These are phyloP conservation scores for Jamesozyma lodderae DNA, from an alignment of 805 yeast species.

Conservation along the genomic window DNA sequence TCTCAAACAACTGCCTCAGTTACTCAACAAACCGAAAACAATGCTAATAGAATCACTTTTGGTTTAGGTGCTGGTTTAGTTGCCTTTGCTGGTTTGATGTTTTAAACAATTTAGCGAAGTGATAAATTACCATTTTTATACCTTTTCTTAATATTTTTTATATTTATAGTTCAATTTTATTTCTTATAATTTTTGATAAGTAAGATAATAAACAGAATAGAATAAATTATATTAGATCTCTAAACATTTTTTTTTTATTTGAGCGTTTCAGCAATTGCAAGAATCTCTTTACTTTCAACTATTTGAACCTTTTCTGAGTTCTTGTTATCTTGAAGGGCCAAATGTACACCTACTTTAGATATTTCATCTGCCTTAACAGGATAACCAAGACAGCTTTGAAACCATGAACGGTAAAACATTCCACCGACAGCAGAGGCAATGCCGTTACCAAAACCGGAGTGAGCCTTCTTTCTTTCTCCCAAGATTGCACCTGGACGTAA, in stretches of 20 bases:
- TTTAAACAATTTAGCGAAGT: constrained; percentile 4
- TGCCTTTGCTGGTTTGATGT: constrained; percentile 15
- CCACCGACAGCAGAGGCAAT: constrained; percentile 29
- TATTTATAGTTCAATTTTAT: too few species aligned
- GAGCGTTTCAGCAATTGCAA: constrained; percentile 14
- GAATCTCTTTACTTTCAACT: constrained; percentile 25
- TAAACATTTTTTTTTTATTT: too few species aligned
- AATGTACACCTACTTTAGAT: constrained; percentile 44
- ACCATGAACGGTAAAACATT: constrained; percentile 28
- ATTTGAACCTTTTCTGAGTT: constrained; percentile 24
- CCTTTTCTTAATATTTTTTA: too few species aligned
- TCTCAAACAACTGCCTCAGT: constrained; percentile 5
- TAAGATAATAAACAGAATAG: too few species aligned
- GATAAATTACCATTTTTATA: too few species aligned
- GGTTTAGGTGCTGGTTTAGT: constrained; percentile 17
- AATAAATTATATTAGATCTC: too few species aligned
- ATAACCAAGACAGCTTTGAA: constrained; percentile 27
- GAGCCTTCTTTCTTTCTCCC: constrained; percentile 43
- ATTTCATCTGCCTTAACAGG: constrained; percentile 63
- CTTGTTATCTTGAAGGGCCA: constrained; percentile 27
- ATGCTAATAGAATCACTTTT: constrained; percentile 12
- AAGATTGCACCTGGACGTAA: constrained; percentile 68
- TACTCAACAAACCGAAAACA: constrained; percentile 13
- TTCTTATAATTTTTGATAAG: too few species aligned
- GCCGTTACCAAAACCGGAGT: constrained; percentile 33